Evolutionary conservation across 2,329 filamentous ascomycete genomes (phyloP).

Genomic region (Cytospora leucostoma): DNA sequence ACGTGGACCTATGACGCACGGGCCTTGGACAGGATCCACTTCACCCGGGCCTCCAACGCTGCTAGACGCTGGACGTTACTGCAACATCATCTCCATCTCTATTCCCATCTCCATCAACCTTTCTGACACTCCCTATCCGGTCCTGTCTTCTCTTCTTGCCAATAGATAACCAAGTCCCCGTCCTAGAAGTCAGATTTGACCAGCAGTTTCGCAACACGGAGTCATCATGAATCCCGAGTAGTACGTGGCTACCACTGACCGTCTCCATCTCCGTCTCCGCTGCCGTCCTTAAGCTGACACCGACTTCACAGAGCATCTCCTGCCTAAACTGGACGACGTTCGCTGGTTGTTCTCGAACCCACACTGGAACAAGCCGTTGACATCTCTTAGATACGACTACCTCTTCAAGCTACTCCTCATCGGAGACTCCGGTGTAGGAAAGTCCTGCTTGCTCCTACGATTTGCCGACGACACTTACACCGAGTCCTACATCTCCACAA

Average conservation of each 20-base stretch:
- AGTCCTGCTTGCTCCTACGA: constrained; percentile 96
- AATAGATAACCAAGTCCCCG: constrained; percentile 23
- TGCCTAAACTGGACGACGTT: constrained; percentile 5
- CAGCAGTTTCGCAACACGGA: constrained; percentile 30
- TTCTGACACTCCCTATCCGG: constrained; percentile 18
- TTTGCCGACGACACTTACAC: constrained; percentile 99
- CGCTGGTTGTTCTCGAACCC: not conserved
- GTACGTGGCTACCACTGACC: constrained; percentile 57
- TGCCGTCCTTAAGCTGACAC: constrained; percentile 28
- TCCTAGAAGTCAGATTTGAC: constrained; percentile 5
- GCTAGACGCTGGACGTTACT: constrained; percentile 26
- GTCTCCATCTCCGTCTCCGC: constrained; percentile 32
- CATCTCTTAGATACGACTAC: constrained; percentile 87
- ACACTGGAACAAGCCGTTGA: constrained; percentile 31
- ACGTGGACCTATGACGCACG: not conserved
- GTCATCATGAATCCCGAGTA: constrained; percentile 88
- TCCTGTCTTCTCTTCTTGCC: constrained; percentile 21
- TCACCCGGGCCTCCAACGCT: constrained; percentile 17
- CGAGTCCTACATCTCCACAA: constrained; percentile 99
- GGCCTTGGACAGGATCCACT: not conserved
- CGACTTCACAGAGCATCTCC: constrained; percentile 24
- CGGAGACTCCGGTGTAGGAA: constrained; percentile 99
- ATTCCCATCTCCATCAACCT: constrained; percentile 27
- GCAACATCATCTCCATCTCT: constrained; percentile 27
- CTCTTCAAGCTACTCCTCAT: constrained; percentile 99